Base-by-base conservation (phyloP, 805 yeast species). In the Hanseniaspora hatyaiensis region DNA sequence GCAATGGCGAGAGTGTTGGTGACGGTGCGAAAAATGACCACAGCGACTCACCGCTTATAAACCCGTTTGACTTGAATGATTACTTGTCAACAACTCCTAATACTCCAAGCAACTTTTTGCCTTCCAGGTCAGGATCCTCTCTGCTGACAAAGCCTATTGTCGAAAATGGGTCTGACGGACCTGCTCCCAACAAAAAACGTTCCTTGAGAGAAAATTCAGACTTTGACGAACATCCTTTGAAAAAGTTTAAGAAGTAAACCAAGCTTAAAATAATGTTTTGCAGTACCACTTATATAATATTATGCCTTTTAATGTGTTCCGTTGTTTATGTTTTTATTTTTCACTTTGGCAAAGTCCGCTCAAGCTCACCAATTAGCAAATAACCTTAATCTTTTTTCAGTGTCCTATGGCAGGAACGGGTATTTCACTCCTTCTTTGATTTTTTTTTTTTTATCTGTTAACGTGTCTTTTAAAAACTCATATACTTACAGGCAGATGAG, bases 21-120 rank as follows among this genome's bases (percentile, higher is more conserved):
- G n/a, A n/a, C n/a, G 12, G 9, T 15, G 6, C 15, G 3, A 31
- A 20, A 18, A 40, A 29, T 30, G 12, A 18, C 2, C 34, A 38
- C n/a, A 26, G 2, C 19, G 37, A 40, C 9, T 37, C 39, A 11
- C 39, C 34, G 1, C 22, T 41, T 43, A 48, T 36, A 9, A 12
- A 31, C 32, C 42, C 42, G 28, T 49, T 49, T 38, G 51, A 49
- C 33, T 43, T 49, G 29, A 43, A 49, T 15, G 51, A 49, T 34
- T 49, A 49, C 26, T 33, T 49, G 28, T 31, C 47, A 28, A 43
- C 51, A 29, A 37, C 36, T 36, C 51, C 51, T 5, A 33, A 30
- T 31, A 45, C 49, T 3, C 49, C 49, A 13, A 23, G 19, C 12
- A 26, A 16, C 16, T 13, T 30, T 13, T 8, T 5, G 3, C 4